These are phyloP conservation scores for Entomortierella parvispora DNA, from an alignment of 192 early-diverging fungal genomes.

Conservation along the genomic window DNA sequence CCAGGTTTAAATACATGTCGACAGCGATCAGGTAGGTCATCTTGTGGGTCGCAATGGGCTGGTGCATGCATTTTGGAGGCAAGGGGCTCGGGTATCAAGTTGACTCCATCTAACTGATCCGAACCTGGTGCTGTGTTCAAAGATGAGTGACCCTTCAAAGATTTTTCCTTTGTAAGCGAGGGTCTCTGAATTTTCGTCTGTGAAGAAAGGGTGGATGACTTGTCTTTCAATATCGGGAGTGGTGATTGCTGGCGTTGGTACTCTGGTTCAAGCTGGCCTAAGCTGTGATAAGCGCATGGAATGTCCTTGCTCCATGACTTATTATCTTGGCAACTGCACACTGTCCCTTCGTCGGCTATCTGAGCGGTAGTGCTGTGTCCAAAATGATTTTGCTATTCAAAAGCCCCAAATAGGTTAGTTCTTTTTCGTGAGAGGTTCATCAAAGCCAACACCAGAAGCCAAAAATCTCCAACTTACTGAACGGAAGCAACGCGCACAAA, in stretches of 20 bases:
- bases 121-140: too few relatives aligned
- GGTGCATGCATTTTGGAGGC: neutral
- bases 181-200: too few relatives aligned
- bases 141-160: too few relatives aligned
- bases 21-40: conserved; percentile 9
- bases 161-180: too few relatives aligned
- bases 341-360: conserved; percentile 4
- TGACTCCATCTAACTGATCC: too few relatives aligned
- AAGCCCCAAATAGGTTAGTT: too few relatives aligned
- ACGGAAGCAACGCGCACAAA: conserved; percentile 32
- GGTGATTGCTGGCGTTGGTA: neutral
- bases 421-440: too few relatives aligned
- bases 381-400: conserved; percentile 26
- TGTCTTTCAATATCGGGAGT: neutral
- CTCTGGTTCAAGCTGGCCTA: conserved; percentile 1
- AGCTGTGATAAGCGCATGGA: conserved; percentile 18
- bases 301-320: conserved; percentile 12
- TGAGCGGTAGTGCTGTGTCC: conserved; percentile 11
- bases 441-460: too few relatives aligned
- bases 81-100: neutral
- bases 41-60: neutral
- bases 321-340: conserved; percentile 21
- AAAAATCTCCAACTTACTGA: conserved; percentile 37
- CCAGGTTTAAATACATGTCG: conserved; percentile 25
- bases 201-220: too few relatives aligned